These are phyloP conservation scores for Aspergillus phoenicis DNA, from an alignment of 2,329 filamentous ascomycete genomes.

Conservation along the genomic window DNA sequence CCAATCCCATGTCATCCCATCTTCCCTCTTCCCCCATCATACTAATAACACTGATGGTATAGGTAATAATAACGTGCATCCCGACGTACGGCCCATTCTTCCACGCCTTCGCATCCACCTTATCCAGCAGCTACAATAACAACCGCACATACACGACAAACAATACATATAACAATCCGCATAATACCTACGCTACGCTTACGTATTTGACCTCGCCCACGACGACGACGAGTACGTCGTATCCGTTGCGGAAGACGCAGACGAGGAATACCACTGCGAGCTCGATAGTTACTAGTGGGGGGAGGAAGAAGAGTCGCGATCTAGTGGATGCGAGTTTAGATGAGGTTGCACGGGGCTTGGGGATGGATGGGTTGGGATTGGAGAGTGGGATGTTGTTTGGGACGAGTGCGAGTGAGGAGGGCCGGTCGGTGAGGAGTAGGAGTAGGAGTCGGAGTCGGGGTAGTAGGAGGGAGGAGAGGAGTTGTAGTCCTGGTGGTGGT, in stretches of 20 bases:
- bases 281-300: background rate
- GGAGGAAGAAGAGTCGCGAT: background rate
- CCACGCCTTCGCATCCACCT: conserved; percentile 21
- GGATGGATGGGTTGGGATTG: background rate
- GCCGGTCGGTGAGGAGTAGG: background rate
- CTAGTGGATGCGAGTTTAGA: background rate
- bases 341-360: background rate
- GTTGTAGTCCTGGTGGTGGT: too few relatives aligned
- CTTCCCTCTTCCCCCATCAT: background rate
- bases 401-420: background rate
- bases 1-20: background rate
- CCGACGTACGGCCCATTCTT: conserved; percentile 49
- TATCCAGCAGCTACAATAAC: conserved; percentile 9
- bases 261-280: background rate
- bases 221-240: background rate
- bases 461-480: background rate
- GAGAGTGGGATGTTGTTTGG: background rate
- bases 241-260: background rate
- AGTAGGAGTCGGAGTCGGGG: background rate
- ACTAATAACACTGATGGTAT: background rate
- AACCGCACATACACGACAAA: background rate
- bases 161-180: background rate
- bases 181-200: too few relatives aligned
- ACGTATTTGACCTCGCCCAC: too few relatives aligned
- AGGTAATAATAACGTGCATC: conserved; percentile 47